Evolutionary conservation across 2,329 filamentous ascomycete species (phyloP), one percentile per base, ranked within the genome.

Genomic region (Botrytis squamosa): DNA sequence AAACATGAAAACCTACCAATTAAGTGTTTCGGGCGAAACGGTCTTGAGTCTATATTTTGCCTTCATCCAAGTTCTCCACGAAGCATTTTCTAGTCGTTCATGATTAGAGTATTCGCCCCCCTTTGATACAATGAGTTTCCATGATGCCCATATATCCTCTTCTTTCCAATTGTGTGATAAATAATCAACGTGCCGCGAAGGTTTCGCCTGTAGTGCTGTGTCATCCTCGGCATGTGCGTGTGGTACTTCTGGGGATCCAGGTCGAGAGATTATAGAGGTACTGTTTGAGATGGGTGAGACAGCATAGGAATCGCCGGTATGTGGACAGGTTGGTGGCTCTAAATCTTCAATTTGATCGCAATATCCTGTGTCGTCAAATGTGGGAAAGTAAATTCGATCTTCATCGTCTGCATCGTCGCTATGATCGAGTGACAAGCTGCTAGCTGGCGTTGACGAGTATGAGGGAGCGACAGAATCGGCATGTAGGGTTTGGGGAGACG

Each of bases 101-200:
- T 72, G 74, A 60, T 79, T 95, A 78, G 88, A 90, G 77, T 96
- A 97, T 72, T 93, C 88, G 73, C 90, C 90, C 36, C 95, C 90
- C 78, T 74, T 78, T 40, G 76, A 78, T 94, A 97, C 22, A 92
- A 98, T 93, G 82, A 97, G 96, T 80, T 95, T 91, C 95, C 96
- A 98, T 2, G 95, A 98, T 10, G 93, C 92, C 95, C 95, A 98
- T 25, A 98, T 97, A 82, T 98, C 95, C 83, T 98, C 95, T 83
- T 98, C 95, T 75, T 88, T 90, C 95, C 95, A 98, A 76, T 96
- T 90, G 81, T 98, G 93, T 33, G 95, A 97, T 57, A 98, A 87
- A 81, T 98, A 98, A 84, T 98, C 98, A 75, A 98, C 83, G 74
- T 98, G 95, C 91, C 95, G 88, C 88, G 76, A 77, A 20, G 77